Evolutionary conservation across 2,329 filamentous ascomycete species (phyloP).

Genomic region (Dothistroma pini): DNA sequence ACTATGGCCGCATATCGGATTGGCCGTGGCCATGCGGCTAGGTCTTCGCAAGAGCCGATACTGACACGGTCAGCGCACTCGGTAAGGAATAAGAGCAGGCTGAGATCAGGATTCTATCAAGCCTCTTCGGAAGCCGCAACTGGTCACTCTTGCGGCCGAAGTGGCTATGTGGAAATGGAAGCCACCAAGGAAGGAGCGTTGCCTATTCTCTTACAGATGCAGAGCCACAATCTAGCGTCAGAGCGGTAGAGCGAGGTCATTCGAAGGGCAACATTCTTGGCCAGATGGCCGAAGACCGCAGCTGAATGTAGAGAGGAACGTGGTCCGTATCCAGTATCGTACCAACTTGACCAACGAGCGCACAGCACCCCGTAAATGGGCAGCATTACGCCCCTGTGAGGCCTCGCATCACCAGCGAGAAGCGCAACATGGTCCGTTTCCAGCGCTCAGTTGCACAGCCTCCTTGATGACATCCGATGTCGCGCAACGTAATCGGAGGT

Average conservation of each 20-base stretch:
- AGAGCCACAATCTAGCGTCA: conserved; percentile 11
- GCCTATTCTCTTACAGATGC: conserved; percentile 16
- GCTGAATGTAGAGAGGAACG: not conserved
- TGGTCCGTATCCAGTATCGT: not conserved
- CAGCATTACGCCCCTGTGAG: not conserved
- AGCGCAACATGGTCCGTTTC: not conserved
- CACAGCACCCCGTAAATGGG: not conserved
- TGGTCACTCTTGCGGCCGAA: conserved; percentile 1
- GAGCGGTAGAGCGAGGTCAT: not conserved
- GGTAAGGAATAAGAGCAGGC: conserved; percentile 15
- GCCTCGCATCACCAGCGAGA: not conserved
- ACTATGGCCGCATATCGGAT: not conserved
- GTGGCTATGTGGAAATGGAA: not conserved
- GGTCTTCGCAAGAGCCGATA: conserved; percentile 16
- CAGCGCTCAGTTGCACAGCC: not conserved
- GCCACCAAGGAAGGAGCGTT: conserved; percentile 3
- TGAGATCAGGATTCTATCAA: conserved; percentile 19
- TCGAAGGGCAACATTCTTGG: not conserved
- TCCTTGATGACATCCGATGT: not conserved
- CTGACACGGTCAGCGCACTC: conserved; percentile 8
- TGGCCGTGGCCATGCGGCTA: conserved; percentile 4
- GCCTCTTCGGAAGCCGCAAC: conserved; percentile 20
- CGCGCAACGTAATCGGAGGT: not conserved
- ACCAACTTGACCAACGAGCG: not conserved
- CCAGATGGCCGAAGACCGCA: not conserved